Evolutionary conservation across 148 eudicot species (phyloP).

Genomic region (Camellia granthamiana): DNA sequence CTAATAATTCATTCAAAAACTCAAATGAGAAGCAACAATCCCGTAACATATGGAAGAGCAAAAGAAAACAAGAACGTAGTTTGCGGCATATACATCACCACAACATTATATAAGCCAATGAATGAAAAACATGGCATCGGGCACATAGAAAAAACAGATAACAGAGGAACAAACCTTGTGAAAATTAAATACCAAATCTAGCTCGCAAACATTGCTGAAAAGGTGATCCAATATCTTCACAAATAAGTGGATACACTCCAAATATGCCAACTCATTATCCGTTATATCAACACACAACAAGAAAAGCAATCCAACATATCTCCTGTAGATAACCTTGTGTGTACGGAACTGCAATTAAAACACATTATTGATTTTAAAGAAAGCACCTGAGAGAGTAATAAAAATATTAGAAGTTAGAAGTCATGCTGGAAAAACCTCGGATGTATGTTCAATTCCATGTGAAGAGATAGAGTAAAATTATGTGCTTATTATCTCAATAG

Average conservation of each 20-base stretch:
- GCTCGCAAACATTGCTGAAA: constrained; percentile 97
- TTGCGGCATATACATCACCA: background rate
- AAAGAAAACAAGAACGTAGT: background rate
- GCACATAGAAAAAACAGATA: background rate
- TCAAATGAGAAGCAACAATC: background rate
- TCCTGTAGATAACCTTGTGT: constrained; percentile 86
- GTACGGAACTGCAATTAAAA: constrained; percentile 66
- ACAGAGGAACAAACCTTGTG: constrained; percentile 40
- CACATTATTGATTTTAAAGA: background rate
- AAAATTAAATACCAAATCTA: constrained; percentile 89
- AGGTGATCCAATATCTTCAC: constrained; percentile 95
- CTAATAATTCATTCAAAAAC: background rate
- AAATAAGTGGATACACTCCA: constrained; percentile 88
- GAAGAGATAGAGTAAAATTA: no score
- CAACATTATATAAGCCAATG: background rate
- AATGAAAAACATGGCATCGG: background rate
- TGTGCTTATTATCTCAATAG: no score
- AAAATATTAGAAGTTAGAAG: background rate
- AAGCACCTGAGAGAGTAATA: background rate
- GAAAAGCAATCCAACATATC: constrained; percentile 92
- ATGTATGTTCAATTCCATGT: no score
- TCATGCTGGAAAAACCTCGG: no score
- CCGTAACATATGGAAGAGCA: background rate
- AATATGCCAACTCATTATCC: constrained; percentile 87
- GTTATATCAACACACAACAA: constrained; percentile 88